These are phyloP conservation scores for Tribonema minus DNA, from an alignment of 108 stramenopile species.

Conservation along the genomic window DNA sequence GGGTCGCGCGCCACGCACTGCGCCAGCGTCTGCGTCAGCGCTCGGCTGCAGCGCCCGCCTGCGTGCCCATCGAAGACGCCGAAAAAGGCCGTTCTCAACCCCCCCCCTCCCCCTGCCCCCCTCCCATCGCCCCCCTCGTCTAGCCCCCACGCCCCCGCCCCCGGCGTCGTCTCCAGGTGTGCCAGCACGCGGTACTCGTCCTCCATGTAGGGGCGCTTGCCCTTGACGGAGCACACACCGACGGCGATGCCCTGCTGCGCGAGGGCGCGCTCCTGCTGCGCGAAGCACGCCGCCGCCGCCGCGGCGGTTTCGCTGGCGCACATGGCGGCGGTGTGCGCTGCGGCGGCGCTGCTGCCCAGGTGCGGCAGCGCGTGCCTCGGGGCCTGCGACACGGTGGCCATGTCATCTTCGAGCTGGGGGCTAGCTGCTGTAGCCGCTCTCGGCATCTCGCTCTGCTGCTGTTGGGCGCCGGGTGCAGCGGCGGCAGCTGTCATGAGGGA, in stretches of 20 bases:
- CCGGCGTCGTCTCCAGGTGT: too few species aligned
- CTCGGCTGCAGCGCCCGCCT: constrained; percentile 46
- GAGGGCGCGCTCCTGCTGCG: background rate
- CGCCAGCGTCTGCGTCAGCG: constrained; percentile 29
- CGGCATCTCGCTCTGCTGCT: background rate
- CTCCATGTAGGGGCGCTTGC: constrained; percentile 43
- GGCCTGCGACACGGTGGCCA: background rate
- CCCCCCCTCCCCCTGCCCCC: background rate
- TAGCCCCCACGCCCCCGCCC: too few species aligned
- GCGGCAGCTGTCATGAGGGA: too few species aligned
- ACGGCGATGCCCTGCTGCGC: constrained; percentile 11
- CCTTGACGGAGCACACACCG: constrained; percentile 33
- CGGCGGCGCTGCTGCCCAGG: background rate
- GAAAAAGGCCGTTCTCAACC: constrained; percentile 30
- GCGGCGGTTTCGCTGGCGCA: background rate
- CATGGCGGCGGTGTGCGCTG: background rate
- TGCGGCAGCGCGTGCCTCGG: background rate
- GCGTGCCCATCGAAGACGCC: constrained; percentile 49
- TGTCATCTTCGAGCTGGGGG: background rate
- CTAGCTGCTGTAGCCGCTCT: background rate
- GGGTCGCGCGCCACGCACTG: constrained; percentile 32
- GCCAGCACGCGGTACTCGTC: constrained; percentile 37
- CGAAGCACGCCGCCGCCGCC: background rate
- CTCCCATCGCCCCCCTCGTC: too few species aligned
- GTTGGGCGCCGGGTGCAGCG: background rate